Conservation (phyloP, 2,329 filamentous ascomycete species). For the Ascochyta pisi region DNA sequence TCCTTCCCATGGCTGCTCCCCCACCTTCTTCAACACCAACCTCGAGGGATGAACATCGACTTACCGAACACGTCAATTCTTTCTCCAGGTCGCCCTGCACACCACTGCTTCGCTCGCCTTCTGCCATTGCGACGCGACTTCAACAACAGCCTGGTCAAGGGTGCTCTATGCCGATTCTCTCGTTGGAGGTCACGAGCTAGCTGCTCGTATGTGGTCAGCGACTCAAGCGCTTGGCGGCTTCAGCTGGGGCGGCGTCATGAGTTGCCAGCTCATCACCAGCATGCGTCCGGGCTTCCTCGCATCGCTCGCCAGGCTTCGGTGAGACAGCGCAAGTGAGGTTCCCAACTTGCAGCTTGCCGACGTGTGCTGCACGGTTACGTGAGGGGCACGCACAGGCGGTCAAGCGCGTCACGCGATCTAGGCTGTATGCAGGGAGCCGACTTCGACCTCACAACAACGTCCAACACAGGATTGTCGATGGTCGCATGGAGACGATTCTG, state of each 20-base stretch:
- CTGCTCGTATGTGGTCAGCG: slow-evolving; percentile 19
- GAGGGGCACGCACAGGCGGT: slow-evolving; percentile 18
- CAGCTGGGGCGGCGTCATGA: slow-evolving; percentile 19
- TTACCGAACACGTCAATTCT: slow-evolving; percentile 93
- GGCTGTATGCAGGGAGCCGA: slow-evolving; percentile 15
- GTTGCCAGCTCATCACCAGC: slow-evolving; percentile 20
- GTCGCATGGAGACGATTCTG: neutral
- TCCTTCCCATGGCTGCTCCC: neutral
- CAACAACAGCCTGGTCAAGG: slow-evolving; percentile 2
- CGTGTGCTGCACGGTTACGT: slow-evolving; percentile 21
- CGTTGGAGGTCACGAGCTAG: slow-evolving; percentile 14
- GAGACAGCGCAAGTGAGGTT: slow-evolving; percentile 16
- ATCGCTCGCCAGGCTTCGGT: slow-evolving; percentile 14
- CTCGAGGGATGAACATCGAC: slow-evolving; percentile 49
- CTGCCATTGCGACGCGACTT: slow-evolving; percentile 38
- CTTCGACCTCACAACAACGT: slow-evolving; percentile 7
- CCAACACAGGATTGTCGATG: neutral
- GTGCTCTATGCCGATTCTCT: slow-evolving; percentile 6
- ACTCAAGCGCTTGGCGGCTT: slow-evolving; percentile 20
- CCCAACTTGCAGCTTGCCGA: slow-evolving; percentile 14
- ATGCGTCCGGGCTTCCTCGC: slow-evolving; percentile 12
- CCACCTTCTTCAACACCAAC: slow-evolving; percentile 18
- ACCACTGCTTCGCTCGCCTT: slow-evolving; percentile 47
- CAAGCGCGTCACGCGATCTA: slow-evolving; percentile 18
- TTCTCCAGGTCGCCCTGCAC: slow-evolving; percentile 77